Base-by-base conservation (phyloP, 106 monocot genomes). In the Hemerocallis citrina region DNA sequence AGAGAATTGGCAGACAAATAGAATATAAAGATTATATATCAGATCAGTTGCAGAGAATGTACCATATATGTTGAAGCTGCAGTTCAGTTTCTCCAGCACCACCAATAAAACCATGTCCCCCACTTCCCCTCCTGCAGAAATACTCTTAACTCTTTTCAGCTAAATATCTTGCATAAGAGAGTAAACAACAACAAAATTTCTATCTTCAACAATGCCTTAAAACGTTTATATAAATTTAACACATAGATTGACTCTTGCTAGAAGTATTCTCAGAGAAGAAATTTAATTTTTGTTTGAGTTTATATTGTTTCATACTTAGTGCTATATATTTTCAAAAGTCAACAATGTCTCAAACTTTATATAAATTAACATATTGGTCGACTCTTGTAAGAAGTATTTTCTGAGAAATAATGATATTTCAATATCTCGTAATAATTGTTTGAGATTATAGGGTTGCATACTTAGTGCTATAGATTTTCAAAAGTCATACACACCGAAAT, bases 1-100 rank as follows among this genome's bases (percentile, higher is more conserved):
- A n/a, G n/a, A n/a, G n/a, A n/a, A n/a, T n/a, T 23, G 15, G 39
- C 40, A 23, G 37, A 19, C 3, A 40, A 37, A 21, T 14, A 21
- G 7, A 39, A 27, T 11, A 14, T 0, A 12, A 38, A 32, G 40
- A 8, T 17, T 17, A 2, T 29, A 34, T n/a, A n/a, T n/a, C n/a
- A n/a, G n/a, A n/a, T n/a, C n/a, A n/a, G 41, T 52, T 40, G 23
- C 13, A 36, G 23, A 9, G 25, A 51, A 59, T 8, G 13, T 57
- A 96, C 96, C 96, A 87, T 54, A 80, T 73, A 42, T 91, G 84
- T 72, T 96, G 96, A 69, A 96, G 91, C 55, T 96, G 96, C 61
- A 96, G 76, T 79, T 96, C 96, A 43, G 84, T 84, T 82, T 96
- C 96, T 68, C 96, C 96, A 61, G 96, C 96, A 74, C 96, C 96